These are phyloP conservation scores for Heliamphora exappendiculata DNA, from an alignment of 148 eudicot genomes.

Conservation along the genomic window DNA sequence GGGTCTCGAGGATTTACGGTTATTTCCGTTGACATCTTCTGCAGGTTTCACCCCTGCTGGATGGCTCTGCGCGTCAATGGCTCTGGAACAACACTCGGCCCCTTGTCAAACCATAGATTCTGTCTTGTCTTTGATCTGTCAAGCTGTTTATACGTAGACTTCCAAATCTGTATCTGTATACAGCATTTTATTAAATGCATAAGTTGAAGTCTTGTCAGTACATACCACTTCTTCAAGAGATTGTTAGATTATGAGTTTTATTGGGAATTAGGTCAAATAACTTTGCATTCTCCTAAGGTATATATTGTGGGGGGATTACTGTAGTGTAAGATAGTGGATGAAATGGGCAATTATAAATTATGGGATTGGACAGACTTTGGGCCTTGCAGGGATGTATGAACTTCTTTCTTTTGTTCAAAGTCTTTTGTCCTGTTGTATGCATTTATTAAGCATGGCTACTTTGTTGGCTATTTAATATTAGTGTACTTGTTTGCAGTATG, in stretches of 20 bases:
- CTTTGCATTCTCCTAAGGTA: too few relatives aligned
- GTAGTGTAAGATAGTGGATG: too few relatives aligned
- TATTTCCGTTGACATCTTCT: not conserved
- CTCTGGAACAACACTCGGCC: constrained; percentile 85
- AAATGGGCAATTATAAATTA: too few relatives aligned
- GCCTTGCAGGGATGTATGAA: too few relatives aligned
- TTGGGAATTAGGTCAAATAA: too few relatives aligned
- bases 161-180: not conserved
- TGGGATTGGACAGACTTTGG: too few relatives aligned
- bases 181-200: not conserved
- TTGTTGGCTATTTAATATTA: too few relatives aligned
- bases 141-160: constrained; percentile 3
- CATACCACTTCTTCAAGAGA: not conserved
- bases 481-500: too few relatives aligned
- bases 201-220: not conserved
- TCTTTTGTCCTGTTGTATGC: too few relatives aligned
- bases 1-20: not conserved
- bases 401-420: too few relatives aligned
- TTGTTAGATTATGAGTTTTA: not conserved
- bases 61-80: constrained; percentile 72
- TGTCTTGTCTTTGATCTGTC: not conserved
- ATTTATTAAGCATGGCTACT: too few relatives aligned
- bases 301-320: too few relatives aligned
- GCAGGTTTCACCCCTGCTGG: constrained; percentile 78
- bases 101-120: constrained; percentile 32